Conservation (phyloP, 441 rosid genomes). For the Aleurites moluccanus region DNA sequence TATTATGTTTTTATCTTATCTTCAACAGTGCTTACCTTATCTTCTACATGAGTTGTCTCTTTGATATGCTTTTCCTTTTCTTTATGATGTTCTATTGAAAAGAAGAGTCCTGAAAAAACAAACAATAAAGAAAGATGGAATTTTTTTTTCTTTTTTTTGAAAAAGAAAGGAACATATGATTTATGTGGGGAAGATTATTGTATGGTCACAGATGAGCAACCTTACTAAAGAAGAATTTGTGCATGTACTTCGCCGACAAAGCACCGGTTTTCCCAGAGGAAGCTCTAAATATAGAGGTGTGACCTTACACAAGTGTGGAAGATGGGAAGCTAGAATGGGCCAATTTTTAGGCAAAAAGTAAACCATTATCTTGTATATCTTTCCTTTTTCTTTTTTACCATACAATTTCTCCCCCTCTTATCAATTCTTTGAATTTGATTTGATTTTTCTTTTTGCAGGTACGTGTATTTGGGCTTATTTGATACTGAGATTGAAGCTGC, state of each 20-base stretch:
- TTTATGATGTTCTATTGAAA: slow-evolving; percentile 16
- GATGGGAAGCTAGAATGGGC: slow-evolving; percentile 99
- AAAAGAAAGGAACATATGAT: not conserved
- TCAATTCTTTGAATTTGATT: not conserved
- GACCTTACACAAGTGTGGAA: slow-evolving; percentile 95
- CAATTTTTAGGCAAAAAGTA: slow-evolving; percentile 98
- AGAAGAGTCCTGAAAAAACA: too few relatives aligned
- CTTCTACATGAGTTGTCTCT: slow-evolving; percentile 28
- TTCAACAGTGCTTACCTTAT: slow-evolving; percentile 35
- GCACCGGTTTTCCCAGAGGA: slow-evolving; percentile 98
- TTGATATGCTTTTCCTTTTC: not conserved
- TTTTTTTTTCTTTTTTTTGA: too few relatives aligned
- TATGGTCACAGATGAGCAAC: slow-evolving; percentile 68
- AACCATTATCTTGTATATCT: not conserved
- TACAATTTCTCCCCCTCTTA: not conserved
- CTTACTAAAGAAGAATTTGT: slow-evolving; percentile 95
- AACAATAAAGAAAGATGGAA: too few relatives aligned
- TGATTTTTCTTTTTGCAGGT: slow-evolving; percentile 44
- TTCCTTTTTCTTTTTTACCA: not conserved
- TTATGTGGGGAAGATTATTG: slow-evolving; percentile 18
- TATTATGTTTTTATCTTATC: slow-evolving; percentile 26
- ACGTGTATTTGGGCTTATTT: slow-evolving; percentile 91
- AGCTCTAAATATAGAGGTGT: slow-evolving; percentile 99
- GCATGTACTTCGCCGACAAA: slow-evolving; percentile 96
- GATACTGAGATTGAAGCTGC: slow-evolving; percentile 99